Evolutionary conservation across 805 yeast genomes (phyloP).

Genomic region (Ogataea trehaloabstinens): DNA sequence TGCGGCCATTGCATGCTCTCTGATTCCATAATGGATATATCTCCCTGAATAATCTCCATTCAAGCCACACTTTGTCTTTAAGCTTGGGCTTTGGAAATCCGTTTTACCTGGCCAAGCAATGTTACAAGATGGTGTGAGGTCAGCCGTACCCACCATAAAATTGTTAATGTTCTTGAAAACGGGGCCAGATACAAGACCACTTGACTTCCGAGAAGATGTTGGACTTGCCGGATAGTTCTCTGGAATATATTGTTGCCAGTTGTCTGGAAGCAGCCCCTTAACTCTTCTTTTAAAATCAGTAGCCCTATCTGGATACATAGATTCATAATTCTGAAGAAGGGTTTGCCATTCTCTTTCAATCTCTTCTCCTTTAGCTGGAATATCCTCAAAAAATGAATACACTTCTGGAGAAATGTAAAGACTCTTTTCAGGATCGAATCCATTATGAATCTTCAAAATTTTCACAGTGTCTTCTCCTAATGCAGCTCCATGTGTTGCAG

Average conservation of each 20-base stretch:
- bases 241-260: slow-evolving; percentile 82
- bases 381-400: slow-evolving; percentile 59
- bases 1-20: slow-evolving; percentile 99
- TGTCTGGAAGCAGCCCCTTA: slow-evolving; percentile 70
- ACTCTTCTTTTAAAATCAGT: slow-evolving; percentile 78
- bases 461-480: slow-evolving; percentile 87
- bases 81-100: slow-evolving; percentile 87
- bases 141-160: slow-evolving; percentile 94
- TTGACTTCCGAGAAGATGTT: slow-evolving; percentile 89
- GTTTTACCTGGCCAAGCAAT: slow-evolving; percentile 79
- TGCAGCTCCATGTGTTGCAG: slow-evolving; percentile 94
- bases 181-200: slow-evolving; percentile 73
- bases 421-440: slow-evolving; percentile 79
- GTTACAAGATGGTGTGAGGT: slow-evolving; percentile 87
- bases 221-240: slow-evolving; percentile 77
- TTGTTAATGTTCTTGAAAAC: slow-evolving; percentile 59
- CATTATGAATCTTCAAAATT: slow-evolving; percentile 77
- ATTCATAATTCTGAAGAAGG: slow-evolving; percentile 54
- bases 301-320: slow-evolving; percentile 72
- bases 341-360: slow-evolving; percentile 73
- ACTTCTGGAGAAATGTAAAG: slow-evolving; percentile 85
- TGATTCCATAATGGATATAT: slow-evolving; percentile 94
- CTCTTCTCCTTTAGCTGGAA: slow-evolving; percentile 58
- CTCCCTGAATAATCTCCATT: slow-evolving; percentile 87
- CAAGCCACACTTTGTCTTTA: slow-evolving; percentile 43